phyloP scores from a whole-genome alignment of 2,329 filamentous ascomycete genomes.

The Phoma sp. region DNA sequence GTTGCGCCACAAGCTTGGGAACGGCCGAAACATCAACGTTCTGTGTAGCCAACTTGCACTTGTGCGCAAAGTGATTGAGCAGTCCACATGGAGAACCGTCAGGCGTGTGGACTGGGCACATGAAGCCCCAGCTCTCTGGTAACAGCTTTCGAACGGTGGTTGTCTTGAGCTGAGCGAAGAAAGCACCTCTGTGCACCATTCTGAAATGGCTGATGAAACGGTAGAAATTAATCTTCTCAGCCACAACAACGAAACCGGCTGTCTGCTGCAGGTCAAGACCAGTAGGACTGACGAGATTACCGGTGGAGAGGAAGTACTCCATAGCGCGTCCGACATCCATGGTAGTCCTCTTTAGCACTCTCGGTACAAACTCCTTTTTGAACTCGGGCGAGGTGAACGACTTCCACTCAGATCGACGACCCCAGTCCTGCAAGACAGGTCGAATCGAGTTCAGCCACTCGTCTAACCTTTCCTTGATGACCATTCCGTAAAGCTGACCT shows the following conservation, averaged over 20 bases:
- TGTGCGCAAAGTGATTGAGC: conserved; percentile 93
- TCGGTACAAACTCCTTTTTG: conserved; percentile 75
- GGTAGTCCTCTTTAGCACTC: conserved; percentile 81
- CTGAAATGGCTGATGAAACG: conserved; percentile 99
- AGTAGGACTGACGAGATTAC: conserved; percentile 88
- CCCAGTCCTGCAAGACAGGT: conserved; percentile 62
- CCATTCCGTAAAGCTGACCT: conserved; percentile 92
- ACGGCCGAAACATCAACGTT: conserved; percentile 77
- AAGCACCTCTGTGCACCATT: conserved; percentile 98
- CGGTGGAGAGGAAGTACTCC: conserved; percentile 96
- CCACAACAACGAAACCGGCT: conserved; percentile 94
- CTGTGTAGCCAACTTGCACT: conserved; percentile 86
- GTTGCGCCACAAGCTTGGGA: conserved; percentile 74
- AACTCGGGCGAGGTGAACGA: conserved; percentile 80
- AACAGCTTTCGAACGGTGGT: conserved; percentile 95
- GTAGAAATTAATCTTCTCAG: conserved; percentile 98
- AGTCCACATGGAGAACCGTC: conserved; percentile 95
- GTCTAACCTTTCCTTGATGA: conserved; percentile 92
- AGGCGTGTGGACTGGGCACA: conserved; percentile 96
- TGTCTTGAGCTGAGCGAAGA: conserved; percentile 97
- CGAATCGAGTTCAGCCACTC: conserved; percentile 80
- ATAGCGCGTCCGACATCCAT: conserved; percentile 87
- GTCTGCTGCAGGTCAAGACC: conserved; percentile 94
- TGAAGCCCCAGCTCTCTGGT: conserved; percentile 96
- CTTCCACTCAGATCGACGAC: conserved; percentile 58